Base-by-base conservation (phyloP, 352 stramenopile species). In the Phytopythium kandeliae region DNA sequence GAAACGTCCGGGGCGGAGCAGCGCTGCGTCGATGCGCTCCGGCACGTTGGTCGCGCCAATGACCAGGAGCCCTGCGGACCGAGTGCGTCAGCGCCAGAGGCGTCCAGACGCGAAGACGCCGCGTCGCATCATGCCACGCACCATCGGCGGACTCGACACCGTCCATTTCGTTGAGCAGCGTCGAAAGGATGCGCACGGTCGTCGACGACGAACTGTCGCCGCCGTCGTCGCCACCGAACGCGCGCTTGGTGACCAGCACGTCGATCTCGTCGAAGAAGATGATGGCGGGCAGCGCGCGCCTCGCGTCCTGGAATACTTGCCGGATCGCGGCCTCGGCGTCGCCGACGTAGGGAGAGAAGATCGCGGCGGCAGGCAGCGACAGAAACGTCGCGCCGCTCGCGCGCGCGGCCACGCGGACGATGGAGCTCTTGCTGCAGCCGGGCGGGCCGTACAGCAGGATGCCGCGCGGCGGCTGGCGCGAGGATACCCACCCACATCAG, bases 91-190 rank as follows among this genome's bases (percentile, higher is more conserved):
- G n/a, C 11, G 40, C 4, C 5, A 19, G 11, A 44, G 15, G 17
- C 0, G 15, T 31, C 9, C 28, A 31, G 4, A 31, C 28, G 4
- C 28, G 28, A 31, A 9, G 28, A 31, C 28, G 28, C 4, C 28
- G 28, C 28, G 28, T 9, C 9, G 2, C 8, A 13, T 13, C 26
- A 59, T 41, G 33, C 16, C 25, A 25, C 41, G 12, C 50, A 74
- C 83, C 97, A 57, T 98, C 95, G 2, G 90, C 78, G 19, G 84
- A 88, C 55, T 97, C 94, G 33, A 99, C 93, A 31, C 95, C 96
- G 62, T 99, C 96, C 83, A 99, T 98, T 64, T 99, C 95, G 42
- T 96, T 98, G 16, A 99, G 72, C 65, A 99, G 87, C 43, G 97
- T 98, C 35, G 97, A 98, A 46, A 99, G 90, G 24, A 99, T 92